A percentile compares a stretch with the other conserved stretches of the same genome.
Evolutionary conservation across 2,329 filamentous ascomycete genomes (phyloP).

Genomic region (Penicillium thymicola): DNA sequence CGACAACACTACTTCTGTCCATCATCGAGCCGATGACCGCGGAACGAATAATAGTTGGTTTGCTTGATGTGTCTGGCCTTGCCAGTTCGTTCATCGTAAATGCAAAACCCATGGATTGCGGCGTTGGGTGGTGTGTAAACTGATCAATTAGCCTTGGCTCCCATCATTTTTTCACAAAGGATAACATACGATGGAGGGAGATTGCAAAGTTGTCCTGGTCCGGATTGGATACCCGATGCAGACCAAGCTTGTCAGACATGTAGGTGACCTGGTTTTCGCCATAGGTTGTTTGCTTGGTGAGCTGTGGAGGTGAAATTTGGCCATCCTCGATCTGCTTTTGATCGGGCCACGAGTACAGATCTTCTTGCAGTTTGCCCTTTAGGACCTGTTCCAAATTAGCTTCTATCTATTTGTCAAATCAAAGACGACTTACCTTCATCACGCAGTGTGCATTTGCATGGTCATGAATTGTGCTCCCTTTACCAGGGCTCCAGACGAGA

Average conservation of each 20-base stretch:
- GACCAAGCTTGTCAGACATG: slow-evolving; percentile 82
- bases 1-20: not conserved
- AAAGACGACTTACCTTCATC: slow-evolving; percentile 60
- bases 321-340: slow-evolving; percentile 45
- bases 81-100: slow-evolving; percentile 76
- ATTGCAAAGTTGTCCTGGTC: slow-evolving; percentile 71
- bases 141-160: slow-evolving; percentile 21
- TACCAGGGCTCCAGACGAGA: slow-evolving; percentile 83
- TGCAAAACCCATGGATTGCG: slow-evolving; percentile 73
- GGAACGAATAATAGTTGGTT: slow-evolving; percentile 67
- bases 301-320: slow-evolving; percentile 53
- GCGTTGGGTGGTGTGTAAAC: slow-evolving; percentile 89
- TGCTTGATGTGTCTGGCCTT: slow-evolving; percentile 68
- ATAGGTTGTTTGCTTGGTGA: slow-evolving; percentile 67
- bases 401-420: not conserved
- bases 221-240: slow-evolving; percentile 78
- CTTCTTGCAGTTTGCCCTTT: slow-evolving; percentile 74
- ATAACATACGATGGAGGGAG: slow-evolving; percentile 67
- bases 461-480: slow-evolving; percentile 82
- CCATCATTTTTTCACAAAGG: not conserved
- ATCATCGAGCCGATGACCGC: slow-evolving; percentile 38
- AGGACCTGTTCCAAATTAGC: slow-evolving; percentile 55
- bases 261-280: slow-evolving; percentile 74
- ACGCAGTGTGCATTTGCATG: slow-evolving; percentile 86
- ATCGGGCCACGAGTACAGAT: slow-evolving; percentile 71